phyloP scores from a whole-genome alignment of 306 rosid genomes.

The Hippophae gyantsensis region DNA sequence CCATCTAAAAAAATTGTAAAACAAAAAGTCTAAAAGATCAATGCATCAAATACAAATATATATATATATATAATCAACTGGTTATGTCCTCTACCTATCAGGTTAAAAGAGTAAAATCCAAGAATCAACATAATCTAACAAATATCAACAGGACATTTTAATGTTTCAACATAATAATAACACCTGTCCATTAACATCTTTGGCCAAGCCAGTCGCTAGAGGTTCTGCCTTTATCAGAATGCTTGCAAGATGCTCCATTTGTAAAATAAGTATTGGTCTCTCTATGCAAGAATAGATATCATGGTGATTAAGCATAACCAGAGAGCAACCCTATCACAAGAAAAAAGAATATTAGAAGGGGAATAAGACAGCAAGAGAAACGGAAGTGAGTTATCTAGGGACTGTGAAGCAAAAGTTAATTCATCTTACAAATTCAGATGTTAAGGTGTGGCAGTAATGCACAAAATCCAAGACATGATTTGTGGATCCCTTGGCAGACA shows the following conservation, averaged over 20 bases:
- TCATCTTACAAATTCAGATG: constrained; percentile 63
- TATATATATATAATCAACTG: too few species aligned
- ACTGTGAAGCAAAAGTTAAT: constrained; percentile 3
- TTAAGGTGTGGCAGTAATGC: constrained; percentile 71
- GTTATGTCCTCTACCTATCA: too few species aligned
- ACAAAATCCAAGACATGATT: constrained; percentile 74
- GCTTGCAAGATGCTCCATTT: constrained; percentile 76
- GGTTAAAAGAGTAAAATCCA: neutral
- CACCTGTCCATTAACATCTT: constrained; percentile 99
- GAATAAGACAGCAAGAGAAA: constrained; percentile 10
- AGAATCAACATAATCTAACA: neutral
- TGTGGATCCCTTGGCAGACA: constrained; percentile 67
- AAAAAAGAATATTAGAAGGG: constrained; percentile 12
- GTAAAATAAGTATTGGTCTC: constrained; percentile 51
- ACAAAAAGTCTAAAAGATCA: too few species aligned
- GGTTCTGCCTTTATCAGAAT: constrained; percentile 72
- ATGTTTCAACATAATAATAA: constrained; percentile 10
- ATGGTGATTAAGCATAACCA: constrained; percentile 63
- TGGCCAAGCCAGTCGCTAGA: constrained; percentile 84
- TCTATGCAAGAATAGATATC: constrained; percentile 59
- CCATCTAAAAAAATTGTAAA: too few species aligned
- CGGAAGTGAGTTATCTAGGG: neutral
- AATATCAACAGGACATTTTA: constrained; percentile 2
- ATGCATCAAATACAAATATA: too few species aligned
- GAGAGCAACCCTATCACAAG: constrained; percentile 53